Evolutionary conservation across 2,329 filamentous ascomycete species (phyloP).

Genomic region (Claviceps pazoutovae): DNA sequence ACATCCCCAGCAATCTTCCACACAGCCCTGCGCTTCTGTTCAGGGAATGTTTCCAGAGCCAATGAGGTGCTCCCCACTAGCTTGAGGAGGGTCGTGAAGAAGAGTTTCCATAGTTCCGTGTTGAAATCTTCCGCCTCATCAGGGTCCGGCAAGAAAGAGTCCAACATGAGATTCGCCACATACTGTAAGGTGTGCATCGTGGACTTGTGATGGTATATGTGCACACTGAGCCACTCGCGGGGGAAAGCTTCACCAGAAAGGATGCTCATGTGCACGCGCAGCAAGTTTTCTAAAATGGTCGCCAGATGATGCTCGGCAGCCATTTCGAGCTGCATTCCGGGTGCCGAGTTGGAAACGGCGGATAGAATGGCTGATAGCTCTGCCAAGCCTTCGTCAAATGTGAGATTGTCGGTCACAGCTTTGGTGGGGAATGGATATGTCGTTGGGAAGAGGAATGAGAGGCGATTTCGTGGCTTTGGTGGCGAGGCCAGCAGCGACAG

Average conservation of each 20-base stretch:
- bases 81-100: constrained; percentile 79
- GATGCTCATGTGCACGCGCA: constrained; percentile 81
- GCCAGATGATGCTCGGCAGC: constrained; percentile 60
- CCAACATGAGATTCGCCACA: constrained; percentile 63
- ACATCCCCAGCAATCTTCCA: constrained; percentile 99
- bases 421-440: constrained; percentile 79
- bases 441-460: constrained; percentile 82
- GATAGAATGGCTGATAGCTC: constrained; percentile 83
- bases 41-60: constrained; percentile 87
- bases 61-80: constrained; percentile 80
- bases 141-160: constrained; percentile 71
- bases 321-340: constrained; percentile 60
- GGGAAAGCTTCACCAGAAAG: constrained; percentile 84
- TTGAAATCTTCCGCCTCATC: constrained; percentile 89
- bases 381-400: constrained; percentile 74
- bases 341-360: constrained; percentile 58
- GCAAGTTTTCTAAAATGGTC: constrained; percentile 59
- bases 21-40: constrained; percentile 88
- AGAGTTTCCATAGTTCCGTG: constrained; percentile 84
- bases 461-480: constrained; percentile 42
- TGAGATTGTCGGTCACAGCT: constrained; percentile 42
- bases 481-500: constrained; percentile 51
- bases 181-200: constrained; percentile 78
- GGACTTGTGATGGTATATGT: constrained; percentile 85
- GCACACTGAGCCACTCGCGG: constrained; percentile 75